phyloP scores from a whole-genome alignment of 1,284 basidiomycete species.

The Ceratorhiza oryzae-sativae region DNA sequence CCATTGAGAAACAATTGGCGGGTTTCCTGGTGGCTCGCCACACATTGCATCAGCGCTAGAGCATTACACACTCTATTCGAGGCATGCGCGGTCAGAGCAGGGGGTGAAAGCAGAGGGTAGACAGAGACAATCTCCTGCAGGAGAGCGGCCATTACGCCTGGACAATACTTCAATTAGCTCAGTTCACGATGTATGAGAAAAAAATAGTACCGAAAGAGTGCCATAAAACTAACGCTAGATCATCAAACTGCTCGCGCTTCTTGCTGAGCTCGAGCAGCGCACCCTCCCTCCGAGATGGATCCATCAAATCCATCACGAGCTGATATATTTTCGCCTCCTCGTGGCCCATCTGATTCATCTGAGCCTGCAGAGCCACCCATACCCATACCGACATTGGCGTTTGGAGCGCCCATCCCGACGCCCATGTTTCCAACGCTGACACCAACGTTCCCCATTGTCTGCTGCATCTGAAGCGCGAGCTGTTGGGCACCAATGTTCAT shows the following conservation, averaged over 20 bases:
- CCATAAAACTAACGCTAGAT: conserved; percentile 97
- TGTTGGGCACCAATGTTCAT: conserved; percentile 38
- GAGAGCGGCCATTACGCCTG: conserved; percentile 98
- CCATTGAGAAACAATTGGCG: conserved; percentile 91
- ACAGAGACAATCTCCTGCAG: conserved; percentile 99
- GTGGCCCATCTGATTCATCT: conserved; percentile 47
- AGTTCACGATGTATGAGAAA: background rate
- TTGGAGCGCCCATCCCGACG: conserved; percentile 24
- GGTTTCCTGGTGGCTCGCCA: conserved; percentile 94
- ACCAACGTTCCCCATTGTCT: conserved; percentile 34
- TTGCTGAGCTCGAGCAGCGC: conserved; percentile 96
- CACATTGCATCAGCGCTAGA: conserved; percentile 95
- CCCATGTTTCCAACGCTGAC: conserved; percentile 21
- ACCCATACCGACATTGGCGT: conserved; percentile 20
- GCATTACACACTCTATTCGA: conserved; percentile 99
- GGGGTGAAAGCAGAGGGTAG: conserved; percentile 94
- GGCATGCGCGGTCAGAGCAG: conserved; percentile 95
- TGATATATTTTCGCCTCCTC: conserved; percentile 85
- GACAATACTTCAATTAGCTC: background rate
- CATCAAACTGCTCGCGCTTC: conserved; percentile 99
- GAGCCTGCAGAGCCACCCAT: conserved; percentile 24
- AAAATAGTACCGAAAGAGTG: conserved; percentile 91
- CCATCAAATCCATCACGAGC: conserved; percentile 83
- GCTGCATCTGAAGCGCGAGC: conserved; percentile 34
- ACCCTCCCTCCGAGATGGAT: conserved; percentile 78